Conservation (phyloP, 139 green algal species). For the Tetradesmus obliquus region DNA sequence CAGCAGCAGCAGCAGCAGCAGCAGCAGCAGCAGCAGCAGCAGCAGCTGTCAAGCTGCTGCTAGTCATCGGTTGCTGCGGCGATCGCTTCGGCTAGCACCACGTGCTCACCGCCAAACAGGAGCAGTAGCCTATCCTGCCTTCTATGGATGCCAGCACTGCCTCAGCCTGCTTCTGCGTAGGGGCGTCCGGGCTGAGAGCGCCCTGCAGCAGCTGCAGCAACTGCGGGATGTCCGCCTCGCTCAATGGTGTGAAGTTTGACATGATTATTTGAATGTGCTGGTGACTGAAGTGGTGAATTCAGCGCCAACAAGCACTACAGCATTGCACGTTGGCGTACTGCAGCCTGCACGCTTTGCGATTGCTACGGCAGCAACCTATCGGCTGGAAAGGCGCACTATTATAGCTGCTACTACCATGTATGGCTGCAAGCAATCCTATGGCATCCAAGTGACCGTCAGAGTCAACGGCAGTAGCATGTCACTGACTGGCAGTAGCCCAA, state of each 20-base stretch:
- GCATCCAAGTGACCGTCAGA: no score
- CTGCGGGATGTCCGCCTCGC: conserved; percentile 47
- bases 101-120: conserved; percentile 80
- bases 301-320: neutral
- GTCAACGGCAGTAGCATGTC: neutral
- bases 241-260: neutral
- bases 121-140: conserved; percentile 81
- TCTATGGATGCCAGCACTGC: conserved; percentile 70
- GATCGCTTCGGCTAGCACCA: neutral
- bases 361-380: neutral
- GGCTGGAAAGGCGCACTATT: no score
- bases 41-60: neutral
- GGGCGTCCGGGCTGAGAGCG: conserved; percentile 74
- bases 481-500: neutral
- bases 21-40: neutral
- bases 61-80: neutral
- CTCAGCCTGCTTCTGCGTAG: conserved; percentile 78
- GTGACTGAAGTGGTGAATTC: neutral
- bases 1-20: neutral
- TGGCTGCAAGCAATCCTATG: no score
- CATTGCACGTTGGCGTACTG: neutral
- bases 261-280: neutral
- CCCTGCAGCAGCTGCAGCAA: conserved; percentile 64
- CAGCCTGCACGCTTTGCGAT: neutral
- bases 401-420: no score